Evolutionary conservation across 331 rosid genomes (phyloP).

Genomic region (Ulmus americana): DNA sequence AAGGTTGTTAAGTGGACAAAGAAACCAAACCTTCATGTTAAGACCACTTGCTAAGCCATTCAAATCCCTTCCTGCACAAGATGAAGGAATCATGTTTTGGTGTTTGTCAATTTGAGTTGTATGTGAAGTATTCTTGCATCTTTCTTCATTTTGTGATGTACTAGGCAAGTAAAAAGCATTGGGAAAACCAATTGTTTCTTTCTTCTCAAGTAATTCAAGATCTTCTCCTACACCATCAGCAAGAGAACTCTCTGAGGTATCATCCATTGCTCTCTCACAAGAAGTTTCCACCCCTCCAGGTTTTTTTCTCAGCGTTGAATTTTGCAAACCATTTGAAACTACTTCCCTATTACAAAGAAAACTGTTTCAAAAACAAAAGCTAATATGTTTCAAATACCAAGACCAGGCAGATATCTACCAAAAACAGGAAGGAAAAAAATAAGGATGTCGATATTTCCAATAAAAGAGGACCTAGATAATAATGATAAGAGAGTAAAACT

Average conservation of each 20-base stretch:
- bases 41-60: conserved; percentile 35
- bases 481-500: too few species aligned
- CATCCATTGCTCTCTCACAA: conserved; percentile 8
- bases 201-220: conserved; percentile 23
- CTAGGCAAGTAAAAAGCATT: conserved; percentile 19
- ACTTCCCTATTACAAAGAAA: conserved; percentile 29
- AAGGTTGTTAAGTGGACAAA: conserved; percentile 18
- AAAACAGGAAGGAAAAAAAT: background rate
- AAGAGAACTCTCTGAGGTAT: conserved; percentile 13
- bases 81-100: conserved; percentile 22
- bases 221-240: conserved; percentile 22
- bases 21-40: conserved; percentile 27
- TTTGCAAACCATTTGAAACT: conserved; percentile 30
- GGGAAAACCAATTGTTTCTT: conserved; percentile 18
- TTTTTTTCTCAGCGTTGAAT: conserved; percentile 23
- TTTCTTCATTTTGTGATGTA: conserved; percentile 25
- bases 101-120: conserved; percentile 26
- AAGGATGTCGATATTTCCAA: background rate
- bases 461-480: too few species aligned
- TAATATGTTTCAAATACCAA: too few species aligned
- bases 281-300: conserved; percentile 22
- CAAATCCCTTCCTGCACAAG: conserved; percentile 17
- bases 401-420: background rate
- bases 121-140: conserved; percentile 16
- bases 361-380: background rate